phyloP scores from a whole-genome alignment of 2,329 filamentous ascomycete species.

The Tolypocladium tundrense region DNA sequence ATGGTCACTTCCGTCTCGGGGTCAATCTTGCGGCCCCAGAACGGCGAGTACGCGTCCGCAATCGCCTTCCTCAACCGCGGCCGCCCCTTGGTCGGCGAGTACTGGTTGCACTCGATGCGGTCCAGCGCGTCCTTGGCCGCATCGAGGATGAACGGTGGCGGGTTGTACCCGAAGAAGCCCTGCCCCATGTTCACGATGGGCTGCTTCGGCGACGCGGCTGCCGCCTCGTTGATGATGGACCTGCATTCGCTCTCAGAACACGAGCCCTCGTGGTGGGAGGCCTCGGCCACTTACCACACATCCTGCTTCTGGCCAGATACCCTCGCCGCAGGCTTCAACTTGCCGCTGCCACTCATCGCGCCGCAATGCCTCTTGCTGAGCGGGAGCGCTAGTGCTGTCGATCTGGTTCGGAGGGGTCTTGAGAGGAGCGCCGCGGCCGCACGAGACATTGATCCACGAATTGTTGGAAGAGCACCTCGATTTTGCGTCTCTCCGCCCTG shows the following conservation, averaged over 20 bases:
- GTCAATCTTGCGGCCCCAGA: conserved; percentile 72
- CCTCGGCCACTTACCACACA: conserved; percentile 33
- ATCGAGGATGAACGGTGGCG: conserved; percentile 79
- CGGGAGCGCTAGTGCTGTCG: background rate
- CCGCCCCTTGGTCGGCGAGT: conserved; percentile 89
- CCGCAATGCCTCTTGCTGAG: conserved; percentile 6
- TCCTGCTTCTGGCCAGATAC: conserved; percentile 40
- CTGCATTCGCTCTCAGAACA: conserved; percentile 19
- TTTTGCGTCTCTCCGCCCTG: background rate
- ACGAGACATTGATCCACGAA: conserved; percentile 4
- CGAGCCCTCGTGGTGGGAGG: background rate
- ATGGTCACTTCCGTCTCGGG: conserved; percentile 91
- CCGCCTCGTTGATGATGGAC: conserved; percentile 58
- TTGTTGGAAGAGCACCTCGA: background rate
- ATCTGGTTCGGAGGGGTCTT: background rate
- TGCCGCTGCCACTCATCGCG: conserved; percentile 31
- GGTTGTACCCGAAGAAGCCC: conserved; percentile 85
- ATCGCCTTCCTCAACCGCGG: conserved; percentile 88
- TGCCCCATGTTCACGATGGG: conserved; percentile 57
- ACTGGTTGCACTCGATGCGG: conserved; percentile 95
- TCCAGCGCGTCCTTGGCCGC: conserved; percentile 86
- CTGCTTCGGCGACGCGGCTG: conserved; percentile 50
- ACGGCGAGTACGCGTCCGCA: conserved; percentile 81
- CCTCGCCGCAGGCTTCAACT: conserved; percentile 39
- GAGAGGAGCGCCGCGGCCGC: conserved; percentile 1